phyloP scores from a whole-genome alignment of 805 yeast species.

The Ogataea chonburiensis region DNA sequence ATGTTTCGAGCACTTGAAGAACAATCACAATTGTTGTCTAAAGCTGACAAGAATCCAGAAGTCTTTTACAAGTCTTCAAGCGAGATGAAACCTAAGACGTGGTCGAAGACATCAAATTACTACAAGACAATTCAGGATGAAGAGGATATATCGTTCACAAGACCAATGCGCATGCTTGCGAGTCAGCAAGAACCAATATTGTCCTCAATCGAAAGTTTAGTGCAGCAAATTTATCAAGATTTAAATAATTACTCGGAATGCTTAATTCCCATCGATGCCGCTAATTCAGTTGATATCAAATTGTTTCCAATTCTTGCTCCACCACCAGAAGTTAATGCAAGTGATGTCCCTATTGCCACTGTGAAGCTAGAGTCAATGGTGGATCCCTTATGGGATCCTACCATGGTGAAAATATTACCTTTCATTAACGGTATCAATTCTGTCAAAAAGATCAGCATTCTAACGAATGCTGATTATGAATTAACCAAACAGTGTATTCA shows the following conservation, averaged over 20 bases:
- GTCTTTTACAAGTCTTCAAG: constrained; percentile 38
- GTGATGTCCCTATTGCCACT: constrained; percentile 89
- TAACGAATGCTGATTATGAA: constrained; percentile 77
- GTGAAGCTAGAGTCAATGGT: constrained; percentile 70
- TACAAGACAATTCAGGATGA: constrained; percentile 34
- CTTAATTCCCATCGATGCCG: constrained; percentile 85
- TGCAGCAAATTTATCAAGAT: constrained; percentile 92
- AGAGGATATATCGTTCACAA: constrained; percentile 22
- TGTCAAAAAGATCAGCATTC: constrained; percentile 66
- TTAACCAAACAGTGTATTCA: constrained; percentile 85
- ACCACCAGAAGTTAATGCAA: constrained; percentile 72
- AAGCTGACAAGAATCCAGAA: constrained; percentile 42
- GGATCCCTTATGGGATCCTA: constrained; percentile 96
- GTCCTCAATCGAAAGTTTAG: constrained; percentile 65
- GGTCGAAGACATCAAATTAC: constrained; percentile 26
- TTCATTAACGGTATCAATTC: constrained; percentile 87
- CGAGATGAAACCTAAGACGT: constrained; percentile 13
- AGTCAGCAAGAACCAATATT: constrained; percentile 25
- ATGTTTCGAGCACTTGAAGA: constrained; percentile 91
- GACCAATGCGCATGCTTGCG: constrained; percentile 25
- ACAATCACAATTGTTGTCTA: constrained; percentile 74
- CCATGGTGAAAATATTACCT: constrained; percentile 85
- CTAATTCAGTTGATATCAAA: constrained; percentile 89
- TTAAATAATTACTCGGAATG: constrained; percentile 95
- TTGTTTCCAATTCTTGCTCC: constrained; percentile 86